Evolutionary conservation across 2,329 filamentous ascomycete species (phyloP), one percentile per base, ranked within the genome.

Genomic region (Ramichloridium luteum): DNA sequence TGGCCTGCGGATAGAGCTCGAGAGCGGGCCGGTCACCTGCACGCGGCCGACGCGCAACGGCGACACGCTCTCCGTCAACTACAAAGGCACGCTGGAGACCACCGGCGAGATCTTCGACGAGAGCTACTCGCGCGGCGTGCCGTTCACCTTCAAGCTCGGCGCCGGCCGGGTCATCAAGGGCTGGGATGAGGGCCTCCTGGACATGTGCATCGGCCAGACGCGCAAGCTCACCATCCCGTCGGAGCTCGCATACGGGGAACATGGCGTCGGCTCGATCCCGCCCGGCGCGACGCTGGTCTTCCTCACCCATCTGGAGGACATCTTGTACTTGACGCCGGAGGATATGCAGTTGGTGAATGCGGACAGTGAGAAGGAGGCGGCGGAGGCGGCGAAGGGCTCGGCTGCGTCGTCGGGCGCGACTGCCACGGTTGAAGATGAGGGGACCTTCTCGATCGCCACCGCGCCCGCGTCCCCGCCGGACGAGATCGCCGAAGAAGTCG

Each of bases 131-230:
- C 74, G 86, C 26, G 74, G 75, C 20, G 55, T 61, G 37, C 88
- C 90, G 4, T 74, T 98, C 51, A 63, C 56, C 39, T 96, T 98
- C 62, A 74, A 65, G 40, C 64, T 98, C 17, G 90, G 90, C 20
- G 62, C 62, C 14, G 82, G 84, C 27, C 72, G 80, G 56, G 90
- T 96, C 30, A 98, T 98, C 56, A 77, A 81, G 63, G 88, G 88
- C 53, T 94, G 86, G 88, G 88, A 96, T 49, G 61, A 92, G 54
- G 88, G 88, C 30, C 70, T 96, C 23, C 49, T 90, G 32, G 82
- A 82, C 52, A 94, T 96, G 86, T 96, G 90, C 61, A 80, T 92
- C 47, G 88, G 90, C 40, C 88, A 96, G 68, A 88, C 86, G 68
- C 73, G 60, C 58, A 88, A 74, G 34, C 62, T 98, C 57, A 94